Evolutionary conservation across 2,329 filamentous ascomycete genomes (phyloP), one percentile per base, ranked within the genome.

Genomic region (Neocatenulostroma microsporum): DNA sequence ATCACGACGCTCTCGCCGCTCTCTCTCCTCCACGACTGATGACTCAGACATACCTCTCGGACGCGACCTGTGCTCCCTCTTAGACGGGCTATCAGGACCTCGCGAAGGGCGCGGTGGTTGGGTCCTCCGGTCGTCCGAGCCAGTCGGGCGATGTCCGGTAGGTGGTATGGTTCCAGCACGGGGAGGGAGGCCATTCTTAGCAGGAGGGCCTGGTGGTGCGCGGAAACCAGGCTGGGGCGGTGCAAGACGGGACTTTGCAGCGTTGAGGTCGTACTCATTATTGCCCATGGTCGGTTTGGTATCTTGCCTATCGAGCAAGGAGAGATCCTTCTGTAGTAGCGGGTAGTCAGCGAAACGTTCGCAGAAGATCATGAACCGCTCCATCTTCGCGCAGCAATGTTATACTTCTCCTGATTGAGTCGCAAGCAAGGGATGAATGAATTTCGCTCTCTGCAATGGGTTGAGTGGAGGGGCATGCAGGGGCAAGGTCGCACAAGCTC

Each of bases 11-110:
- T 80, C 73, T 28, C 74, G 74, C 39, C 79, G 62, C 4, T 73
- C 70, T 55, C 72, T 77, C 50, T 40, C 41, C 13, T 77, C 79
- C 52, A 80, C 65, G 30, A 84, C 66, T 1, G 84, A 89, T 0
- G 83, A 85, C 40, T 89, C 84, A 3, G 84, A 89, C 58, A 88
- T 87, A 49, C 84, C 76, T 49, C 83, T 76, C 13, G 73, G 70
- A 14, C 79, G 73, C 3, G 70, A 38, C 6, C 37, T 63, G 30
- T 68, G 64, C 31, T 62, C 58, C 25, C 60, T 57, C 37, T 66
- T 63, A 39, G 55, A 47, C 19, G 42, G 53, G 30, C 64, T 46
- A 54, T 56, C 30, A 62, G 67, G 46, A 66, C 64, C 64, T 61
- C 36, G 64, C 42, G 59, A 48, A 49, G 63, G 49, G 33, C 61